Percentiles rank a stretch among this genome's conserved stretches.
phyloP scores from a whole-genome alignment of 176 grass and related monocot genomes.

The Carex scoparia region DNA sequence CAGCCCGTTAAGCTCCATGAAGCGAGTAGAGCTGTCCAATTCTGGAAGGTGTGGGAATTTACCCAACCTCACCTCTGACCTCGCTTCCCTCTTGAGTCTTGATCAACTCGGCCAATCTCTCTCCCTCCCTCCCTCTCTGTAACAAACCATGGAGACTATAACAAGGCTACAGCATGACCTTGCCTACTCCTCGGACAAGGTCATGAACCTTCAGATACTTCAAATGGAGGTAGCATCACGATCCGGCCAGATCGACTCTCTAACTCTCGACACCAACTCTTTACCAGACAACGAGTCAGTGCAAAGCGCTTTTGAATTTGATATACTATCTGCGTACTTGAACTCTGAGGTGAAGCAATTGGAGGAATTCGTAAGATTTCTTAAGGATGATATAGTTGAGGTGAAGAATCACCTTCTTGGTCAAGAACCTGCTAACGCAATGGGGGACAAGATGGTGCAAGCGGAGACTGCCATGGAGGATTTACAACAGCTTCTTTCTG shows the following conservation, averaged over 20 bases:
- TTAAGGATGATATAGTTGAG: conserved; percentile 59
- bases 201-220: conserved; percentile 80
- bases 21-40: too few relatives aligned
- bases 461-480: conserved; percentile 50
- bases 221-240: conserved; percentile 65
- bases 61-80: too few relatives aligned
- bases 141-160: conserved; percentile 4
- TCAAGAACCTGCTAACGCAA: conserved; percentile 42
- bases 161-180: conserved; percentile 62
- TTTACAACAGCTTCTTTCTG: conserved; percentile 60
- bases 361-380: conserved; percentile 48
- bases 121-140: not conserved
- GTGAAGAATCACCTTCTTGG: conserved; percentile 28
- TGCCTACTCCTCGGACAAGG: conserved; percentile 74
- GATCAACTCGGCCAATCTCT: not conserved
- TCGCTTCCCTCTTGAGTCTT: not conserved
- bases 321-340: conserved; percentile 50
- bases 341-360: conserved; percentile 72
- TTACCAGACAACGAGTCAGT: conserved; percentile 38
- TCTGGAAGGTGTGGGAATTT: too few relatives aligned
- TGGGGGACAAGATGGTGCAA: conserved; percentile 46
- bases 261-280: conserved; percentile 36
- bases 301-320: conserved; percentile 59
- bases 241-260: conserved; percentile 52
- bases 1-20: too few relatives aligned